Conservation (phyloP, 257 asterid genomes). For the Echium plantagineum region DNA sequence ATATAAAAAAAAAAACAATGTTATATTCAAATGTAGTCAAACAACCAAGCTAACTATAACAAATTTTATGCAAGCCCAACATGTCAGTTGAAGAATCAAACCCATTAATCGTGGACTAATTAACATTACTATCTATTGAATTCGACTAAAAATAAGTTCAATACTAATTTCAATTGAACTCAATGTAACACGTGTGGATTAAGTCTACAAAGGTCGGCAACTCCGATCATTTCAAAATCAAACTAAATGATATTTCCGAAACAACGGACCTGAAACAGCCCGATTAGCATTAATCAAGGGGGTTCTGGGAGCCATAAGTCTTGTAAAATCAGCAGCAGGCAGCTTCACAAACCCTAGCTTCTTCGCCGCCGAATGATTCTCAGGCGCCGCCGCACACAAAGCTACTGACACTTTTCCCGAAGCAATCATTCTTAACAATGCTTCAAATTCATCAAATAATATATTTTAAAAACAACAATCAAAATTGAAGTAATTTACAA, state of each 20-base stretch:
- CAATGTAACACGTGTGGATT: no score
- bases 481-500: no score
- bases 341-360: slow-evolving; percentile 24
- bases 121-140: no score
- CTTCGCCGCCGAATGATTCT: slow-evolving; percentile 16
- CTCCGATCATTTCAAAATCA: no score
- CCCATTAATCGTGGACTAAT: no score
- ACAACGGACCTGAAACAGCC: slow-evolving; percentile 24
- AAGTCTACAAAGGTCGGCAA: no score
- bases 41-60: not conserved
- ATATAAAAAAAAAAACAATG: not conserved
- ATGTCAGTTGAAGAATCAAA: no score
- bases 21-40: not conserved
- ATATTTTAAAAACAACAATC: no score
- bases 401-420: slow-evolving; percentile 16
- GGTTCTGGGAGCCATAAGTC: slow-evolving; percentile 37
- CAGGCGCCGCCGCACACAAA: slow-evolving; percentile 13
- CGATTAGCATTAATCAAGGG: slow-evolving; percentile 48
- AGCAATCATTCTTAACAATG: slow-evolving; percentile 29
- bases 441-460: not conserved
- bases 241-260: no score
- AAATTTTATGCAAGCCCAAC: not conserved
- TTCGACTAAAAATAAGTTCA: no score
- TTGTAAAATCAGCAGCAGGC: slow-evolving; percentile 14
- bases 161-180: no score